phyloP scores from a whole-genome alignment of 2,329 filamentous ascomycete genomes.

The Cytospora piceae region DNA sequence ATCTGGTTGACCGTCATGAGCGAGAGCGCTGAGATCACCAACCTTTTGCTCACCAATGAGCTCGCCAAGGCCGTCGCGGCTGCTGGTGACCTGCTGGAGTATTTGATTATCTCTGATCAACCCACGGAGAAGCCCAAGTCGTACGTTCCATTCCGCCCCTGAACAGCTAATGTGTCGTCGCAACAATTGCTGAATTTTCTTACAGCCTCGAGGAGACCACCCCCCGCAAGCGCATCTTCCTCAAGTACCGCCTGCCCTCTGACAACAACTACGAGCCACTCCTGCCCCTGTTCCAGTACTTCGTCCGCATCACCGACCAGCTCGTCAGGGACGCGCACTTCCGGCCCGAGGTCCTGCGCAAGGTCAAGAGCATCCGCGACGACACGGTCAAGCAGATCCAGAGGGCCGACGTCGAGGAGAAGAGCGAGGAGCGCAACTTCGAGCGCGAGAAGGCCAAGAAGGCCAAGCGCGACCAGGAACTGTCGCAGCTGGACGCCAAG shows the following conservation, averaged over 20 bases:
- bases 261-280: constrained; percentile 66
- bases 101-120: constrained; percentile 87
- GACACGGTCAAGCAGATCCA: constrained; percentile 78
- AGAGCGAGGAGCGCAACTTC: constrained; percentile 74
- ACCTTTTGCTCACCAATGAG: constrained; percentile 84
- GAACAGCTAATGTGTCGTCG: background rate
- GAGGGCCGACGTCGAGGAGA: constrained; percentile 77
- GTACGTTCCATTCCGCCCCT: constrained; percentile 53
- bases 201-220: constrained; percentile 77
- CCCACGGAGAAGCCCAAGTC: constrained; percentile 83
- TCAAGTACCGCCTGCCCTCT: constrained; percentile 73
- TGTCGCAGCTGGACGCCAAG: constrained; percentile 77
- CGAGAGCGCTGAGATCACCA: constrained; percentile 93
- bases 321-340: constrained; percentile 80
- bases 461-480: constrained; percentile 83
- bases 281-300: constrained; percentile 78
- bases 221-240: constrained; percentile 84
- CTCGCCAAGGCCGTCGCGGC: constrained; percentile 77
- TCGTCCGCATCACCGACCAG: constrained; percentile 81
- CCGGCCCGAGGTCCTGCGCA: constrained; percentile 86
- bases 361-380: constrained; percentile 79
- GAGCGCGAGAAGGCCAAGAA: constrained; percentile 81
- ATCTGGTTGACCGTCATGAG: constrained; percentile 93
- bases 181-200: background rate
- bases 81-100: constrained; percentile 82